These are phyloP conservation scores for Globisporangium lucens DNA, from an alignment of 352 stramenopile species.

Conservation along the genomic window DNA sequence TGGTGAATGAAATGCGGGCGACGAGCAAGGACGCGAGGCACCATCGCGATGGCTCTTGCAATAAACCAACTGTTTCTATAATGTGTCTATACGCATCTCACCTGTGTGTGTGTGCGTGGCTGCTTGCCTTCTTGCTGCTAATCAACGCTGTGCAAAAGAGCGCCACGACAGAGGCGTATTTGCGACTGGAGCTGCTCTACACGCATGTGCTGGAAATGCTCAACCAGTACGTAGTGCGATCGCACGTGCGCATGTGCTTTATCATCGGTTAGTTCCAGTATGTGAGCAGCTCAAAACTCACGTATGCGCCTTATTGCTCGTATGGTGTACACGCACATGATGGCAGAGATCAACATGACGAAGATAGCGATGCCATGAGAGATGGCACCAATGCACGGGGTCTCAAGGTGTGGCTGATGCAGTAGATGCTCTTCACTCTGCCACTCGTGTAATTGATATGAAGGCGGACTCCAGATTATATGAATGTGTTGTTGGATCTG, in stretches of 20 bases:
- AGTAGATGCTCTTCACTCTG: background rate
- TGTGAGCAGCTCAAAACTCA: background rate
- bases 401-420: slow-evolving; percentile 11
- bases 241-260: too few relatives aligned
- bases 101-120: background rate
- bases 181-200: slow-evolving; percentile 34
- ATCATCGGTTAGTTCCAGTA: background rate
- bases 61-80: background rate
- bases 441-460: background rate
- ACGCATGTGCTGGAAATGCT: slow-evolving; percentile 28
- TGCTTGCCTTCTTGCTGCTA: background rate
- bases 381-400: slow-evolving; percentile 12
- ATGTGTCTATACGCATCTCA: background rate
- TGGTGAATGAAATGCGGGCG: background rate
- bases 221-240: slow-evolving; percentile 15
- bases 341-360: slow-evolving; percentile 1
- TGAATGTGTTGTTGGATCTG: background rate
- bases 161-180: slow-evolving; percentile 25
- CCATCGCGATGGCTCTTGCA: background rate
- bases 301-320: background rate
- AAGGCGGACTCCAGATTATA: background rate
- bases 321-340: background rate
- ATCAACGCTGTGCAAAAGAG: slow-evolving; percentile 1
- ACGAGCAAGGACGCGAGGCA: background rate
- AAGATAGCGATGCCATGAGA: background rate